A percentile compares a stretch with the other conserved stretches of the same genome.
Evolutionary conservation across 1,284 basidiomycete species (phyloP).

Genomic region (Malassezia sp.): DNA sequence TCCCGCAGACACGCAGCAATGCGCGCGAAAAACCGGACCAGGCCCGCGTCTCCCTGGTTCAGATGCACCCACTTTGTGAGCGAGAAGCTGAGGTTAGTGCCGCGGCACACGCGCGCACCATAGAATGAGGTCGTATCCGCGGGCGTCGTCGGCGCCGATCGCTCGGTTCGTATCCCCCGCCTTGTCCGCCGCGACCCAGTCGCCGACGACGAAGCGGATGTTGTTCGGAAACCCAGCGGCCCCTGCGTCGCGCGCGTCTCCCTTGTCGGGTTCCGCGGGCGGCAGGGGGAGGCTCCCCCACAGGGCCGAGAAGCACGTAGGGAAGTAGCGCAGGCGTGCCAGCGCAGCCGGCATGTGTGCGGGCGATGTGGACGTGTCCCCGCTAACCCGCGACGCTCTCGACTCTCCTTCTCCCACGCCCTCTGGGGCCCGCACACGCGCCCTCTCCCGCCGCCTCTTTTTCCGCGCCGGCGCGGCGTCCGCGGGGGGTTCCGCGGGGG

Average conservation of each 20-base stretch:
- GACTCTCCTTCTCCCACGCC: no score
- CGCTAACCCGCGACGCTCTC: no score
- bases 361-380: no score
- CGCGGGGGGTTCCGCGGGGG: no score
- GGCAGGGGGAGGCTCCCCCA: conserved; percentile 3
- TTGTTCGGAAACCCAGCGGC: conserved; percentile 3
- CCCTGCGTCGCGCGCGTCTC: neutral
- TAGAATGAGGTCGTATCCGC: conserved; percentile 11
- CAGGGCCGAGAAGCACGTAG: conserved; percentile 1
- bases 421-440: no score
- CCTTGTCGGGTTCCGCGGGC: no score
- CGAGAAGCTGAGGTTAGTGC: conserved; percentile 2
- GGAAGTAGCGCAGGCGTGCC: conserved; percentile 13
- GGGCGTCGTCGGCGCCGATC: neutral
- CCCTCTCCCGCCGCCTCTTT: no score
- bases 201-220: conserved; percentile 1
- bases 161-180: neutral
- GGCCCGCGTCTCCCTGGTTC: conserved; percentile 12
- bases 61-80: conserved; percentile 21
- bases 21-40: conserved; percentile 11
- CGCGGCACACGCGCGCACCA: neutral
- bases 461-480: no score
- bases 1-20: conserved; percentile 5
- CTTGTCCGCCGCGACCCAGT: conserved; percentile 5
- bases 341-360: no score